Base-by-base conservation (phyloP, 306 rosid genomes). In the Medicago arabica region DNA sequence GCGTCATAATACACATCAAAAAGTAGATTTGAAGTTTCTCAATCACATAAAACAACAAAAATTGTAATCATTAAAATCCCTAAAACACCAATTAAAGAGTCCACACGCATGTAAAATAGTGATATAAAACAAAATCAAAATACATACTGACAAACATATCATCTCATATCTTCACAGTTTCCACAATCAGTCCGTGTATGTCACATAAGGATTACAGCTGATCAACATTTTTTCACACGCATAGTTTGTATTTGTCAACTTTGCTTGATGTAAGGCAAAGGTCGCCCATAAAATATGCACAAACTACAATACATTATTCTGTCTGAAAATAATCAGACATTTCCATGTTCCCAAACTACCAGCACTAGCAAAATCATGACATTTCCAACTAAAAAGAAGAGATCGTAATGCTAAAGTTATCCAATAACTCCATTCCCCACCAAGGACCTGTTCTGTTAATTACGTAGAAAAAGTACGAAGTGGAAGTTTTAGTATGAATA, bases 51-150 rank as follows among this genome's bases (percentile, higher is more conserved):
- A 44, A 66, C 5, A 4, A 44, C 15, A 19, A 8, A 67, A 67
- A 55, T 5, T 1, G 13, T 18, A 57, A 7, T 2, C 21, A 44
- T 16, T 54, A 38, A 53, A 25, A 39, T 76, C 36, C 46, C n/a
- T 17, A 21, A 11, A 75, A 63, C 41, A 64, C 16, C 25, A 67
- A 40, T 16, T 5, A 36, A 76, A 74, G 47, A 54, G 68, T 43
- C 14, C 21, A 41, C 8, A 10, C 53, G 23, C 36, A 28, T 28
- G 39, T 57, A 16, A 57, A 77, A 14, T 4, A 47, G 50, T 58
- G 7, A 59, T 31, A 8, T 28, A 39, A 19, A 43, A 67, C 17
- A 43, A 7, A 38, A 28, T 8, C 49, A 7, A 38, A 28, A 15
- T 49, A 31, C 40, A 4, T 9, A 8, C 43, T 15, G 58, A 46